Evolutionary conservation across 805 yeast species (phyloP).

Genomic region (Suhomyces canberraensis): DNA sequence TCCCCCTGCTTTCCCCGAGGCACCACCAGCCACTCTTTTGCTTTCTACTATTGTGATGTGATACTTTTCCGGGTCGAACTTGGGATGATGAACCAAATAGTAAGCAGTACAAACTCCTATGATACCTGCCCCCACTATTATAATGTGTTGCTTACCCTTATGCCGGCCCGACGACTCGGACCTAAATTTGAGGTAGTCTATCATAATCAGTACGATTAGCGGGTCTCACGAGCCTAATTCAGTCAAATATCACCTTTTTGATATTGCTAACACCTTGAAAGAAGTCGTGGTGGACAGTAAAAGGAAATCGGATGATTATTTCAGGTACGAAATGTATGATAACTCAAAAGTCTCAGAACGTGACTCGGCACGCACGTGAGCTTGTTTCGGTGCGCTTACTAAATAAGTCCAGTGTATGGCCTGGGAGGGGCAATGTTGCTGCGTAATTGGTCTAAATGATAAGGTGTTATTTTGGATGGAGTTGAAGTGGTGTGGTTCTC

Average conservation of each 20-base stretch:
- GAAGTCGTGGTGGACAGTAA: background rate
- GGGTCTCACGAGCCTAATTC: background rate
- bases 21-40: slow-evolving; percentile 94
- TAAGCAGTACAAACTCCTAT: slow-evolving; percentile 95
- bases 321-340: background rate
- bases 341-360: background rate
- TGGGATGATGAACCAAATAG: slow-evolving; percentile 78
- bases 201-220: slow-evolving; percentile 4
- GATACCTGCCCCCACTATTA: slow-evolving; percentile 92
- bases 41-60: slow-evolving; percentile 86
- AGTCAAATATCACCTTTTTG: background rate
- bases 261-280: background rate
- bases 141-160: slow-evolving; percentile 67
- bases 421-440: too few species aligned
- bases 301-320: slow-evolving; percentile 4
- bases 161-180: slow-evolving; percentile 47
- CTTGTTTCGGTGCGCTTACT: background rate
- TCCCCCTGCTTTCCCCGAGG: slow-evolving; percentile 97
- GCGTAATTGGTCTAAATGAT: too few species aligned
- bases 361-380: slow-evolving; percentile 1
- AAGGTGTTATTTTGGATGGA: too few species aligned
- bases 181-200: slow-evolving; percentile 13
- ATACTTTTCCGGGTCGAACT: slow-evolving; percentile 65
- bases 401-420: background rate
- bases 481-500: too few species aligned